These are phyloP conservation scores for Chalciporus sp. DNA, from an alignment of 1,284 basidiomycete genomes.

Conservation along the genomic window DNA sequence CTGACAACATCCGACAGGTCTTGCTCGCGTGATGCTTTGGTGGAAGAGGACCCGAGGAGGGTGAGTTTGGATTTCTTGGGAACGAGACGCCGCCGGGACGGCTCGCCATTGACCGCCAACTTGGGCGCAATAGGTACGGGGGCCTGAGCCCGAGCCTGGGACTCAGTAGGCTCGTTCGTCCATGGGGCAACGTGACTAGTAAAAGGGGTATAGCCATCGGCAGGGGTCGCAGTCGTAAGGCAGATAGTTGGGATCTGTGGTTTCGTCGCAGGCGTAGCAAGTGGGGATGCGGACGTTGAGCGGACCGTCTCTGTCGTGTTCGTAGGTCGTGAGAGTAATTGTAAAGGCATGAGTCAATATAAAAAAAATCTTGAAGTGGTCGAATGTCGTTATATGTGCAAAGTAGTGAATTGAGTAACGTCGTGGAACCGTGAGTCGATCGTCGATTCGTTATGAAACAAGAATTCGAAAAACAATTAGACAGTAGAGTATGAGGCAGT, in stretches of 20 bases:
- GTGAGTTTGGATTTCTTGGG: constrained; percentile 74
- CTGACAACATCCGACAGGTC: constrained; percentile 66
- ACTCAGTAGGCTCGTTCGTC: constrained; percentile 31
- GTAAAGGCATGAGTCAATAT: constrained; percentile 32
- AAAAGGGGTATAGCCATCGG: constrained; percentile 47
- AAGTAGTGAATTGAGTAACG: too few relatives aligned
- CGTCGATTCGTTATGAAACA: constrained; percentile 31
- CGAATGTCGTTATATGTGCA: constrained; percentile 28
- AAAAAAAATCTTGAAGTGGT: constrained; percentile 4
- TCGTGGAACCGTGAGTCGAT: constrained; percentile 17
- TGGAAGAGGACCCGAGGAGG: constrained; percentile 45
- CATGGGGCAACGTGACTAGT: constrained; percentile 37
- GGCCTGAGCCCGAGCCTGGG: too few relatives aligned
- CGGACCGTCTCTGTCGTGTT: constrained; percentile 19
- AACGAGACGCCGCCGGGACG: constrained; percentile 58
- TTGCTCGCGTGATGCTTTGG: constrained; percentile 42
- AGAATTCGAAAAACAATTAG: constrained; percentile 16
- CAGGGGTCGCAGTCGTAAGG: constrained; percentile 68
- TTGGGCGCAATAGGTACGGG: constrained; percentile 38
- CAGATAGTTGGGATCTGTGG: constrained; percentile 61
- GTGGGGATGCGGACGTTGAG: constrained; percentile 33
- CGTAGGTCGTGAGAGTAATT: constrained; percentile 34
- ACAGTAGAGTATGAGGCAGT: neutral
- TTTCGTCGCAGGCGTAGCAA: constrained; percentile 32
- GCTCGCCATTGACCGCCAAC: constrained; percentile 25